Evolutionary conservation across 768 basidiomycete genomes (phyloP), one percentile per base, ranked within the genome.

Genomic region (Lactarius indigo): DNA sequence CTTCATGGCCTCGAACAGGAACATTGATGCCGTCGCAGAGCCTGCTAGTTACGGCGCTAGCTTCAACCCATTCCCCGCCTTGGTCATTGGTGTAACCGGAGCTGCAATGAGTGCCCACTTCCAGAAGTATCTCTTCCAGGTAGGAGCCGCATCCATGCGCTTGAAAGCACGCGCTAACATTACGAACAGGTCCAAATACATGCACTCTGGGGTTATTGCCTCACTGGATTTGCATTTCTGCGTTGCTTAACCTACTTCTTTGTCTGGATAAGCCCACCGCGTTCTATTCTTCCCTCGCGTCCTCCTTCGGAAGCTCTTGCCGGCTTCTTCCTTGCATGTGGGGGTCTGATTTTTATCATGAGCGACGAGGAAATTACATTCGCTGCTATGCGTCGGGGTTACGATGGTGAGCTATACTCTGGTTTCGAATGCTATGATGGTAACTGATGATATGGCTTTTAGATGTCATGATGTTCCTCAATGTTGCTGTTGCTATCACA

Each of bases 171-270:
- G 39, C 20, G 23, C 54, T 50, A 6, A 70, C 28, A 18, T 23
- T 3, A 13, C 17, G 33, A 20, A 30, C 68, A 91, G 84, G 94
- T 97, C 47, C 87, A 94, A 74, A 90, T 98, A 60, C 96, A 98
- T 76, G 76, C 83, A 37, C 81, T 98, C 4, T 98, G 96, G 96
- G 96, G 96, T 57, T 87, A 86, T 77, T 81, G 96, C 28, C 86
- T 98, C 17, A 82, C 89, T 63, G 89, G 80, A 5, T 94, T 90
- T 74, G 84, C 91, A 6, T 80, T 91, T 9, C 78, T 96, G 66
- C 85, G 96, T 60, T 92, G 89, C 74, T 72, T 95, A 44, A 98
- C 96, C 1, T 98, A 98, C 75, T 92, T 95, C 79, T 94, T 98
- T 85, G 82, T 96, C 47, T 98, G 91, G 91, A 81, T 96, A 55